Conservation (phyloP, 2,329 filamentous ascomycete genomes). For the Fusarium illudens region DNA sequence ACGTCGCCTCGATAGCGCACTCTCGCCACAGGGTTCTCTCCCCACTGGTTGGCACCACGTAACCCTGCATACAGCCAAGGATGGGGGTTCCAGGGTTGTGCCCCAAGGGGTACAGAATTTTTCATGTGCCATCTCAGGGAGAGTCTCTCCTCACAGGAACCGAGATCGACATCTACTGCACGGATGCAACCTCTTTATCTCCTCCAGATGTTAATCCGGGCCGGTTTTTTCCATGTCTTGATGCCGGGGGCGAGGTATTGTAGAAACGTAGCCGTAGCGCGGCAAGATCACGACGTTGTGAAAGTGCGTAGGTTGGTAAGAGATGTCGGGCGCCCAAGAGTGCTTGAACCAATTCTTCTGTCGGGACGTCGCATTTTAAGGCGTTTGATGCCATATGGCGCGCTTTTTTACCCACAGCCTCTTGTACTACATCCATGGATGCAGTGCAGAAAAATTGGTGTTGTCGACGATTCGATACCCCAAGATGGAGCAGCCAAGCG, state of each 20-base stretch:
- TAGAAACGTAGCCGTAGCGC: background rate
- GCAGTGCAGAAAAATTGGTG: no score
- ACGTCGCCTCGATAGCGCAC: background rate
- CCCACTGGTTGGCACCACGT: background rate
- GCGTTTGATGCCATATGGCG: background rate
- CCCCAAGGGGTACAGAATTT: background rate
- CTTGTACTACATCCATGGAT: no score
- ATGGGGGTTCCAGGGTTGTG: background rate
- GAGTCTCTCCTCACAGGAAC: background rate
- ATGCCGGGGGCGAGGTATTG: background rate
- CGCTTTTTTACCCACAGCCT: background rate
- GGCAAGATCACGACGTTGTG: background rate
- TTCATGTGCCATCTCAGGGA: background rate
- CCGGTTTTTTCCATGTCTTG: background rate
- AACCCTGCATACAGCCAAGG: background rate
- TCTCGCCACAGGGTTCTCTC: background rate
- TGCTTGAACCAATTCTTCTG: background rate
- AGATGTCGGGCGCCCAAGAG: background rate
- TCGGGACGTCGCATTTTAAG: background rate
- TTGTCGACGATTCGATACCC: no score
- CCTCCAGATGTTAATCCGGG: background rate
- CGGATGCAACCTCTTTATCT: background rate
- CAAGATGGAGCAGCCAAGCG: no score
- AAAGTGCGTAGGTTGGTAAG: background rate
- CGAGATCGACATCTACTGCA: background rate